These are phyloP conservation scores for Coelastrella sp. DNA, from an alignment of 139 green algal genomes.

Conservation along the genomic window DNA sequence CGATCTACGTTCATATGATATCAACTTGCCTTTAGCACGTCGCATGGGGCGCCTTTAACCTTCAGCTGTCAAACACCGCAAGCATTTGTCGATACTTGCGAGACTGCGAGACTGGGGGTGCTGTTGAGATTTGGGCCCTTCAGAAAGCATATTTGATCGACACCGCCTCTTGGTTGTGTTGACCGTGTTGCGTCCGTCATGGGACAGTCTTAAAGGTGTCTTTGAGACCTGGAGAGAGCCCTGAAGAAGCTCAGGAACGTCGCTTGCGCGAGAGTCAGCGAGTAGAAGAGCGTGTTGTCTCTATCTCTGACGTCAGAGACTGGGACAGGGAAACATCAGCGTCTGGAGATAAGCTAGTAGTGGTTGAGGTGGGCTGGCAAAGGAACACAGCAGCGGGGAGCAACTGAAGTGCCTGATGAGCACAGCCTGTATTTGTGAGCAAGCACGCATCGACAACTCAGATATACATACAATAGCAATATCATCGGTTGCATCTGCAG, in stretches of 20 bases:
- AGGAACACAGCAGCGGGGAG: background rate
- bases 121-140: too few relatives aligned
- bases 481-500: slow-evolving; percentile 29
- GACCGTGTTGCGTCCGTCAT: background rate
- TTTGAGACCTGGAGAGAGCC: slow-evolving; percentile 60
- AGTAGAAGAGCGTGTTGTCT: slow-evolving; percentile 76
- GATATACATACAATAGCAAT: background rate
- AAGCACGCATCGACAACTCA: background rate
- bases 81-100: background rate
- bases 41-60: too few relatives aligned
- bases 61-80: too few relatives aligned
- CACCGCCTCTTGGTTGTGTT: background rate
- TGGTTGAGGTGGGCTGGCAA: slow-evolving; percentile 72
- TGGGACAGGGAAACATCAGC: slow-evolving; percentile 57
- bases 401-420: background rate
- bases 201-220: slow-evolving; percentile 11
- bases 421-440: too few relatives aligned
- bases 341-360: slow-evolving; percentile 76
- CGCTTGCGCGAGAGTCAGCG: slow-evolving; percentile 67
- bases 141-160: too few relatives aligned
- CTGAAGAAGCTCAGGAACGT: slow-evolving; percentile 70
- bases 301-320: slow-evolving; percentile 60
- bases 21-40: too few relatives aligned
- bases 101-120: background rate
- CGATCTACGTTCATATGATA: too few relatives aligned